Percentiles rank a stretch among this genome's conserved stretches.
Conservation (phyloP, 75 land plant genomes). For the Selaginella moellendorffii region DNA sequence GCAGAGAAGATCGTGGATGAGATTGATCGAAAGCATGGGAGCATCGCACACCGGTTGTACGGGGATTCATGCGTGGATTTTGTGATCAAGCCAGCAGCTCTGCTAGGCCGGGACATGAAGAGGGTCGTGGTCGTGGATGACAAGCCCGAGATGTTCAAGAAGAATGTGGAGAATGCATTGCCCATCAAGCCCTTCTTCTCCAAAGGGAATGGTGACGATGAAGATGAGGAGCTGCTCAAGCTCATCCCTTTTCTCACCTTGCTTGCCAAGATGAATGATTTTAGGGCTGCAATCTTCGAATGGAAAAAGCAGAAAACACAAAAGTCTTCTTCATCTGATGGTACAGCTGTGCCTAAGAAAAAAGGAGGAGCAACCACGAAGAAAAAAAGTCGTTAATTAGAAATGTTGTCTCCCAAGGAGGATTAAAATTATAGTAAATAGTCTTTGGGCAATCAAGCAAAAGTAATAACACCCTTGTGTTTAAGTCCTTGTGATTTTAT, state of each 20-base stretch:
- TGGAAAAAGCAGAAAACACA: neutral
- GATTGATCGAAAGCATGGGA: neutral
- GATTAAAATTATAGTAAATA: too few relatives aligned
- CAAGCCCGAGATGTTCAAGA: neutral
- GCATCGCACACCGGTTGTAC: neutral
- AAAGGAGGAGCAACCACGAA: too few relatives aligned
- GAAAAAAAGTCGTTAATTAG: too few relatives aligned
- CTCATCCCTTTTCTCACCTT: neutral
- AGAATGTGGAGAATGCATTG: neutral
- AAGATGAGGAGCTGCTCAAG: neutral
- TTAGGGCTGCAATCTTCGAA: neutral
- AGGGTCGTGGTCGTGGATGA: neutral
- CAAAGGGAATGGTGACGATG: neutral
- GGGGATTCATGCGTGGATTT: neutral
- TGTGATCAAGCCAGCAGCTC: neutral
- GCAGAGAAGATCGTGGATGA: neutral
- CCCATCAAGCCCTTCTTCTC: neutral
- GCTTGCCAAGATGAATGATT: neutral
- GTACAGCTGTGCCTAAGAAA: too few relatives aligned
- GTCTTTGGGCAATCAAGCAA: too few relatives aligned
- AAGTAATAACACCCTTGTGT: too few relatives aligned
- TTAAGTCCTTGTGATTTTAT: too few relatives aligned
- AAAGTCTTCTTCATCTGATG: too few relatives aligned
- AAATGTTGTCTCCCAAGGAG: too few relatives aligned
- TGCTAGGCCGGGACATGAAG: neutral